Evolutionary conservation across 331 rosid genomes (phyloP), one percentile per base, ranked within the genome.

Genomic region (Telfairia occidentalis): DNA sequence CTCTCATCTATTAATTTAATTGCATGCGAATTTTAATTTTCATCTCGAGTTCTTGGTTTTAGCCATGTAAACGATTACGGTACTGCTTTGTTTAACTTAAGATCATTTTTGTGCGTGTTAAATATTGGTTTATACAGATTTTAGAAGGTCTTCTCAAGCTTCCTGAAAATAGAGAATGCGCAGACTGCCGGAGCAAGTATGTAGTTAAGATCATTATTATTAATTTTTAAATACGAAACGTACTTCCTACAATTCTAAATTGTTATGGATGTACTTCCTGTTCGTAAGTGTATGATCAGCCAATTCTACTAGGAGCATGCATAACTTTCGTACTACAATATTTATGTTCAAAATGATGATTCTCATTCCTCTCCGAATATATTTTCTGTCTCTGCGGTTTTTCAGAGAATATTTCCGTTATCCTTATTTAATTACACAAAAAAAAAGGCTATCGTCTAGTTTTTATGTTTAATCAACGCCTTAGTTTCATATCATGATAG

Each of bases 121-220:
- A 73, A 26, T 72, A 28, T 30, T 73, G 74, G 37, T 83, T 16
- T 74, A 21, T 77, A 77, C 94, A 94, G 98, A 87, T 91, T 77
- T 80, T 94, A 70, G 95, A 89, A 78, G 89, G 88, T 60, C 95
- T 94, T 76, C 85, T 91, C 63, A 94, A 86, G 85, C 87, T 85
- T 65, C 96, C 98, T 15, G 87, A 84, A 72, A 94, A 94, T 66
- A 80, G 79, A 84, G 90, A 89, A 84, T 94, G 98, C 82, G 97
- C 98, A 29, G 98, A 94, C 54, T 94, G 98, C 80, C 73, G 80
- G 74, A 88, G 77, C 82, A 91, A 91, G 97, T 94, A 88, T 57
- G 53, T 73, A 60, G 64, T 81, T 75, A 82, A 16, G 19, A 78
- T 71, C 9, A 16, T 28, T 71, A 10, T 71, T 48, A 29, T 30